Evolutionary conservation across 1,139 yeast genomes (phyloP).

Genomic region (Arxiozyma heterogenica): DNA sequence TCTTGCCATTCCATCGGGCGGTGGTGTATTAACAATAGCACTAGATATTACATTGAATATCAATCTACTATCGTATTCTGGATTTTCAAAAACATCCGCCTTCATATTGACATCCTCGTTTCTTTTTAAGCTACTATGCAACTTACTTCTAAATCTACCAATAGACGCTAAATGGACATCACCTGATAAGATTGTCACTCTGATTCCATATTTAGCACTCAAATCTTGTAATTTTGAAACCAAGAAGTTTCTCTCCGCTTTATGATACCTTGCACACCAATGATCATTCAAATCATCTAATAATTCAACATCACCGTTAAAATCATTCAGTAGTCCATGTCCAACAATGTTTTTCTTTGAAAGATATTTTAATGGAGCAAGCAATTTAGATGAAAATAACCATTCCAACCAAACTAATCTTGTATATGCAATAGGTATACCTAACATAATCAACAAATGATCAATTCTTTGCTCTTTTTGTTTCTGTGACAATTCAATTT

Average conservation of each 20-base stretch:
- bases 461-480: slow-evolving; percentile 42
- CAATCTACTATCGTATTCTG: slow-evolving; percentile 64
- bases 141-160: slow-evolving; percentile 63
- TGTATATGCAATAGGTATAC: slow-evolving; percentile 93
- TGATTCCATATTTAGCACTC: slow-evolving; percentile 53
- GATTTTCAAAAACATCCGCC: slow-evolving; percentile 37
- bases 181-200: slow-evolving; percentile 81
- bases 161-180: slow-evolving; percentile 87
- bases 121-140: slow-evolving; percentile 29
- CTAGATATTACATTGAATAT: slow-evolving; percentile 79
- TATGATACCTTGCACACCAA: slow-evolving; percentile 88
- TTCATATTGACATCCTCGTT: slow-evolving; percentile 18
- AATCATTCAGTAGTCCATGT: slow-evolving; percentile 72
- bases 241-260: slow-evolving; percentile 61
- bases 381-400: slow-evolving; percentile 50
- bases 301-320: slow-evolving; percentile 84
- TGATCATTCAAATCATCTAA: slow-evolving; percentile 91
- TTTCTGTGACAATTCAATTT: slow-evolving; percentile 33
- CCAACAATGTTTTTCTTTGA: slow-evolving; percentile 61
- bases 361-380: slow-evolving; percentile 57
- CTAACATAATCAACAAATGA: slow-evolving; percentile 74
- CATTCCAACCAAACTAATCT: slow-evolving; percentile 83
- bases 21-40: slow-evolving; percentile 88
- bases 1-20: slow-evolving; percentile 77
- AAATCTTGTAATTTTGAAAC: slow-evolving; percentile 49